A percentile compares a stretch with the other conserved stretches of the same genome.
phyloP scores from a whole-genome alignment of 2,329 filamentous ascomycete genomes.

The Sclerotinia spermophila region DNA sequence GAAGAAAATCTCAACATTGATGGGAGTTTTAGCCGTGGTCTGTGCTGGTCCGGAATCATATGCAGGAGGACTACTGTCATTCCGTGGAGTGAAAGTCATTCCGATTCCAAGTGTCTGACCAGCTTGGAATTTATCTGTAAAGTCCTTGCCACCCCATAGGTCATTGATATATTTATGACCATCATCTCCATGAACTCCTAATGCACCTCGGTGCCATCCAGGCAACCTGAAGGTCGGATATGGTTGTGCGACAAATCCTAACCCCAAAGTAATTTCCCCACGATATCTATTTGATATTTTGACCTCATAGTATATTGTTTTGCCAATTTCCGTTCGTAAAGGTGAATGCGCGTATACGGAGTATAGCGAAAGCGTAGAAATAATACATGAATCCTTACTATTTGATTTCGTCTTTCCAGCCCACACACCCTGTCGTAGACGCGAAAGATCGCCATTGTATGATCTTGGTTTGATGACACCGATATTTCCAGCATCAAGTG shows the following conservation, averaged over 20 bases:
- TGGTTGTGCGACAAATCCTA: constrained; percentile 70
- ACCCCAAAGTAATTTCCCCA: constrained; percentile 50
- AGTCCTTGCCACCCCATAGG: constrained; percentile 66
- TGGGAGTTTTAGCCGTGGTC: constrained; percentile 26
- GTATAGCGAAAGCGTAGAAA: constrained; percentile 68
- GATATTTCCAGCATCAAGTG: constrained; percentile 51
- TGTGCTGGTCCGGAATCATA: constrained; percentile 32
- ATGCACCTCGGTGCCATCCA: constrained; percentile 72
- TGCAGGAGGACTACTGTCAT: constrained; percentile 33
- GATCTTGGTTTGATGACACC: constrained; percentile 50
- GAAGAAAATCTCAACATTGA: constrained; percentile 63
- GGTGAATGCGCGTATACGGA: constrained; percentile 57
- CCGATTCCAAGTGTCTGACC: constrained; percentile 70
- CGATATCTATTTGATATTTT: constrained; percentile 46
- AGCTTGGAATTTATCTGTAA: constrained; percentile 58
- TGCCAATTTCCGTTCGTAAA: constrained; percentile 43
- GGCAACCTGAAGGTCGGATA: constrained; percentile 76
- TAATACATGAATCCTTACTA: constrained; percentile 59
- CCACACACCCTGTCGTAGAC: constrained; percentile 51
- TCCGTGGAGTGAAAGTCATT: constrained; percentile 52
- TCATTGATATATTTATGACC: constrained; percentile 75
- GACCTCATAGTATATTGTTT: constrained; percentile 70
- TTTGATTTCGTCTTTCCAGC: constrained; percentile 41
- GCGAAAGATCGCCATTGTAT: constrained; percentile 47
- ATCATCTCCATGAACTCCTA: constrained; percentile 78